Percentiles rank a stretch among this genome's conserved stretches.
These are phyloP conservation scores for Angophora floribunda DNA, from an alignment of 345 rosid species.

Conservation along the genomic window DNA sequence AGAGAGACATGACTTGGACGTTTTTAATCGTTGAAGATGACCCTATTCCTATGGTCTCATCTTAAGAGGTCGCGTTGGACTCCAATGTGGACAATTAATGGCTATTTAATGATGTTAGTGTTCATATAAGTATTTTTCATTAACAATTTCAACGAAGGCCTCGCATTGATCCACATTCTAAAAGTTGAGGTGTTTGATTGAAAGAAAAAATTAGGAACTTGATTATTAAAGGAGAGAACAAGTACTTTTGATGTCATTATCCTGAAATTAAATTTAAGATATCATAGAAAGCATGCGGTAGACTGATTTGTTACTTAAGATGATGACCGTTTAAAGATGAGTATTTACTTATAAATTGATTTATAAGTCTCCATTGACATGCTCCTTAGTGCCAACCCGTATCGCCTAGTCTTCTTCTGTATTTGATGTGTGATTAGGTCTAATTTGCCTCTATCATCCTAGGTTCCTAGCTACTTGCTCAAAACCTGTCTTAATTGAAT, in stretches of 20 bases:
- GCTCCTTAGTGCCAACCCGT: neutral
- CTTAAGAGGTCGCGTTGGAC: neutral
- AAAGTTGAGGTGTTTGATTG: neutral
- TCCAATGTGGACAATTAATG: neutral
- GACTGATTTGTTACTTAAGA: neutral
- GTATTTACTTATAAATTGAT: neutral
- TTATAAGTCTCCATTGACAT: neutral
- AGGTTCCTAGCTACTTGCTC: neutral
- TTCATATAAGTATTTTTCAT: fast-evolving
- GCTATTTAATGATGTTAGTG: neutral
- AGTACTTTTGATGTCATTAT: neutral
- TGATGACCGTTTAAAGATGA: neutral
- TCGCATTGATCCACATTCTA: neutral
- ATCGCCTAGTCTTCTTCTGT: neutral
- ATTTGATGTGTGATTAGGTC: neutral
- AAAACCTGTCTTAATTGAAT: neutral
- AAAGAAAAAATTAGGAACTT: neutral
- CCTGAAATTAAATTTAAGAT: neutral
- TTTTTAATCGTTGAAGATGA: neutral
- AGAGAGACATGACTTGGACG: neutral
- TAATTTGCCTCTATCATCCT: neutral
- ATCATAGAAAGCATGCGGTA: neutral
- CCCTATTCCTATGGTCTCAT: neutral
- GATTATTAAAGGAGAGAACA: neutral
- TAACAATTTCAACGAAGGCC: neutral